Evolutionary conservation across 176 grass and related monocot species (phyloP).

Genomic region (Puccinellia tenuiflora): DNA sequence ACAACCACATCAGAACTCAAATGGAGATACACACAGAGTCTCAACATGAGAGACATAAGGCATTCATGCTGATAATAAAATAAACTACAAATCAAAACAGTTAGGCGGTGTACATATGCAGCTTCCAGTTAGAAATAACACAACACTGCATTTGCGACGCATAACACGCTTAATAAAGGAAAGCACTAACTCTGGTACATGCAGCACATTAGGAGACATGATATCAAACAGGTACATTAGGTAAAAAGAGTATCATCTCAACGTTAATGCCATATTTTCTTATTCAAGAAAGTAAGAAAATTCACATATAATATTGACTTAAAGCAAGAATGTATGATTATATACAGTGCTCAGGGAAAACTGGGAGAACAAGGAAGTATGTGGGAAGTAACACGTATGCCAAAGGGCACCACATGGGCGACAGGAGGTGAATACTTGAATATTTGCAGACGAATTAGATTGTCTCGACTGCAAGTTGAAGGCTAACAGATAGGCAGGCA

Average conservation of each 20-base stretch:
- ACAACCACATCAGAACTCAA: background rate
- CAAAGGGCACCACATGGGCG: background rate
- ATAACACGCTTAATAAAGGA: conserved; percentile 1
- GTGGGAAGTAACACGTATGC: background rate
- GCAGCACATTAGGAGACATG: background rate
- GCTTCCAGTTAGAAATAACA: background rate
- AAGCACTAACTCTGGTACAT: background rate
- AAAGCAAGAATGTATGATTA: background rate
- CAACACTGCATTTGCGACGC: background rate
- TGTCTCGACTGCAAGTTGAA: background rate
- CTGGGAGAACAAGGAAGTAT: background rate
- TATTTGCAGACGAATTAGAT: background rate
- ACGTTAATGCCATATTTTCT: background rate
- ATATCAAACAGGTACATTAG: background rate
- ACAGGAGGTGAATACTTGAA: background rate
- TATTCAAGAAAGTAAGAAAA: background rate
- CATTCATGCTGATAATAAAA: background rate
- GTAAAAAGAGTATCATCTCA: background rate
- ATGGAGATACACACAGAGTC: background rate
- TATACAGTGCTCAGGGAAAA: background rate
- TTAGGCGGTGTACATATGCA: background rate
- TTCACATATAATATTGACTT: background rate
- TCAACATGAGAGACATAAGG: background rate
- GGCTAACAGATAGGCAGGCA: background rate
- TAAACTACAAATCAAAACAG: background rate